phyloP scores from a whole-genome alignment of 2,329 filamentous ascomycete species.

The Verticillium isaacii region DNA sequence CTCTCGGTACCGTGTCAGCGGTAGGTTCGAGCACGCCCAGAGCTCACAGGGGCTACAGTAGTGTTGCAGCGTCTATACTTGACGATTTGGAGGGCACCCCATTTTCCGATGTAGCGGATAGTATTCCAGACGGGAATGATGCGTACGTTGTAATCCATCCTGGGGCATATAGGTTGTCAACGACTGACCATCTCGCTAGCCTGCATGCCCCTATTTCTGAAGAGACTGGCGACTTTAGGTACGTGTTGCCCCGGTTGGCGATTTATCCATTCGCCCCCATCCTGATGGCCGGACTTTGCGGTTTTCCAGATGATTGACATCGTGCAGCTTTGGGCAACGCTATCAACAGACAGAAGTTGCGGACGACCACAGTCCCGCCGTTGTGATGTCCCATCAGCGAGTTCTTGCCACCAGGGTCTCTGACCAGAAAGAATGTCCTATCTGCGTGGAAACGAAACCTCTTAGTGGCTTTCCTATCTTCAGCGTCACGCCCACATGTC shows the following conservation, averaged over 20 bases:
- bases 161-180: not conserved
- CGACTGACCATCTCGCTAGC: not conserved
- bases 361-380: slow-evolving; percentile 13
- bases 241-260: not conserved
- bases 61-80: slow-evolving; percentile 10
- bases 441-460: slow-evolving; percentile 28
- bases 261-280: not conserved
- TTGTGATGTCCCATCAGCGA: slow-evolving; percentile 25
- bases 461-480: slow-evolving; percentile 23
- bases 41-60: not conserved
- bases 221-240: not conserved
- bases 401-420: slow-evolving; percentile 14
- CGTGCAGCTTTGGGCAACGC: slow-evolving; percentile 25
- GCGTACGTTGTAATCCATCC: not conserved
- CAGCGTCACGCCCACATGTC: slow-evolving; percentile 13
- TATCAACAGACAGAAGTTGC: slow-evolving; percentile 20
- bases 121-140: not conserved
- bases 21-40: not conserved
- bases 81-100: slow-evolving; percentile 7
- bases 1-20: not conserved
- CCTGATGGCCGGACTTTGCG: too few species aligned
- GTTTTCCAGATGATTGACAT: not conserved
- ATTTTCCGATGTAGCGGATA: not conserved
- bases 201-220: not conserved
- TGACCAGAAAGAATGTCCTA: slow-evolving; percentile 25